These are phyloP conservation scores for Eremochloa ophiuroides DNA, from an alignment of 176 grass and related monocot species.

Conservation along the genomic window DNA sequence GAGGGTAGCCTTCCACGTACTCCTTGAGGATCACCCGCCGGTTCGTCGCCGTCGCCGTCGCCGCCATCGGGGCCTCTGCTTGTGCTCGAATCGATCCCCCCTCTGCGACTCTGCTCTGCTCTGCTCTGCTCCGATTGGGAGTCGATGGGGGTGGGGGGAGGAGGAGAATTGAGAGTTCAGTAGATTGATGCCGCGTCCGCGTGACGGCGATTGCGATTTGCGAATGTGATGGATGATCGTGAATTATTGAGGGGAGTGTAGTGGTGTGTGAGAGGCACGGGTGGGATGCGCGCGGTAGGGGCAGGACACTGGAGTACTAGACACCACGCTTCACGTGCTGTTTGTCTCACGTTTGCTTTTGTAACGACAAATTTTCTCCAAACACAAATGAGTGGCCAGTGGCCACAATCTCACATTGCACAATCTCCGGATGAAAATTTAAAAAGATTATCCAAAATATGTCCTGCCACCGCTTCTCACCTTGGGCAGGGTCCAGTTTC, in stretches of 20 bases:
- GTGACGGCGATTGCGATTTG: too few relatives aligned
- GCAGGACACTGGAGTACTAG: too few relatives aligned
- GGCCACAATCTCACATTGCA: too few relatives aligned
- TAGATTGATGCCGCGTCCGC: neutral
- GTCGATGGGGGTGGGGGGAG: too few relatives aligned
- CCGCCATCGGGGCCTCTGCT: neutral
- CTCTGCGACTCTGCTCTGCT: neutral
- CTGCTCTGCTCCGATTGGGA: neutral
- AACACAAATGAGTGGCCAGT: neutral
- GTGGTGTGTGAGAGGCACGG: too few relatives aligned
- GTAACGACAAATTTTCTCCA: neutral
- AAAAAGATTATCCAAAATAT: neutral
- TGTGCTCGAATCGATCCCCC: neutral
- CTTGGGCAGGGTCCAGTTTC: too few relatives aligned
- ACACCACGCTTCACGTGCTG: neutral
- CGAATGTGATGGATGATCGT: neutral
- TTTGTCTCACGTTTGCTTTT: neutral
- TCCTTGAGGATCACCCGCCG: constrained; percentile 52
- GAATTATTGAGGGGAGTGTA: too few relatives aligned
- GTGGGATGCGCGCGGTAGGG: too few relatives aligned
- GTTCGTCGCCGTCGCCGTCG: constrained; percentile 17
- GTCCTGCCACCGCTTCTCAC: neutral
- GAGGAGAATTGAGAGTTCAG: neutral
- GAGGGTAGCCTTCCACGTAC: constrained; percentile 49
- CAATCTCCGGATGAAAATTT: too few relatives aligned